Evolutionary conservation across 768 basidiomycete species (phyloP).

Genomic region (Tremella mesenterica): DNA sequence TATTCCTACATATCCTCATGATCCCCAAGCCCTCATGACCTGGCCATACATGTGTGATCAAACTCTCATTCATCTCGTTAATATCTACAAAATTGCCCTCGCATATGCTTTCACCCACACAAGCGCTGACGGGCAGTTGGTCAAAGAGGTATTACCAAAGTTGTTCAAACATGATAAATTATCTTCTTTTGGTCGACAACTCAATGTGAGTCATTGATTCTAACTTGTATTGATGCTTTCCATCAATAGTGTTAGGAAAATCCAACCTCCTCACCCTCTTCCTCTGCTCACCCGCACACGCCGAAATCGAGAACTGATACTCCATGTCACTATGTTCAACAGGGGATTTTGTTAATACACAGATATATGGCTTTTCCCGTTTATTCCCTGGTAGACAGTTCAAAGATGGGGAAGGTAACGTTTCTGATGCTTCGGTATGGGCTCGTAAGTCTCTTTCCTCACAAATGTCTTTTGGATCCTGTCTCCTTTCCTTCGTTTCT

Average conservation of each 20-base stretch:
- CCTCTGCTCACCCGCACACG: too few relatives aligned
- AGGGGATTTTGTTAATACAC: constrained; percentile 1
- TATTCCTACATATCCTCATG: too few relatives aligned
- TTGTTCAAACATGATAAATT: constrained; percentile 44
- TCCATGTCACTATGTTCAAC: background rate
- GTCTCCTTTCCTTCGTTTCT: too few relatives aligned
- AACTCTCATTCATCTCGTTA: background rate
- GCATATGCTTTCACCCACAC: background rate
- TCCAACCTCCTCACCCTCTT: too few relatives aligned
- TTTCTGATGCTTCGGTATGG: constrained; percentile 42
- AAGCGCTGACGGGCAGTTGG: constrained; percentile 22
- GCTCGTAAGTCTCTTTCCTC: constrained; percentile 25
- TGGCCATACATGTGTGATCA: too few relatives aligned
- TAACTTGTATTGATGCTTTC: background rate
- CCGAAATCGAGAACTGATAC: background rate
- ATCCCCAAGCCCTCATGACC: too few relatives aligned
- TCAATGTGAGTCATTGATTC: constrained; percentile 33
- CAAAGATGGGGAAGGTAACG: constrained; percentile 37
- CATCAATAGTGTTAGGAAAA: background rate
- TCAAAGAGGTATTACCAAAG: constrained; percentile 36
- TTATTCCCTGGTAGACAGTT: constrained; percentile 41
- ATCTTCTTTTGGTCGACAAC: constrained; percentile 41
- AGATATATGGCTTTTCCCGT: constrained; percentile 43
- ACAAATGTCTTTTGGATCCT: background rate
- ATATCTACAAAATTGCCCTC: background rate